These are phyloP conservation scores for Xylaria venustula DNA, from an alignment of 495 filamentous ascomycete species.

Conservation along the genomic window DNA sequence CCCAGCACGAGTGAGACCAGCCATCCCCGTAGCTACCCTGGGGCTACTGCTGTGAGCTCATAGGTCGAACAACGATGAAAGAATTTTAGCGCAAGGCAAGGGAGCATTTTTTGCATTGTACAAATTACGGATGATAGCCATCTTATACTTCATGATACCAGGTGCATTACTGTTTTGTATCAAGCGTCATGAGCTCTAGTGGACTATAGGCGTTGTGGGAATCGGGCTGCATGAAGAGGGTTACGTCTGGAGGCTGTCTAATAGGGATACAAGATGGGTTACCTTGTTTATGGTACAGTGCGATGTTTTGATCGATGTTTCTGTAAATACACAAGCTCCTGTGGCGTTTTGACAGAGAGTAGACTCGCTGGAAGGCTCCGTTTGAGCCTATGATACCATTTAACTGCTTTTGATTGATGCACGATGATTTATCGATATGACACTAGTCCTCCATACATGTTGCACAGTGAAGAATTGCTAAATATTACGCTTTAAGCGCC, in stretches of 20 bases:
- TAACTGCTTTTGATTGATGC: conserved; percentile 12
- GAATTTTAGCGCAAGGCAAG: not conserved
- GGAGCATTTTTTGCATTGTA: conserved; percentile 12
- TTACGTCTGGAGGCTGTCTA: conserved; percentile 1
- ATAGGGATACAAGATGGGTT: conserved; percentile 4
- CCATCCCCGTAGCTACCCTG: conserved; percentile 13
- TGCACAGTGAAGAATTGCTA: not conserved
- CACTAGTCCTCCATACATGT: not conserved
- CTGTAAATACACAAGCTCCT: conserved; percentile 20
- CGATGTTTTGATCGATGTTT: not conserved
- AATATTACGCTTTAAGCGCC: not conserved
- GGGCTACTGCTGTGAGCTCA: conserved; percentile 5
- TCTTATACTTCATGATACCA: conserved; percentile 21
- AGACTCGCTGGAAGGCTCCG: not conserved
- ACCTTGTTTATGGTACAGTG: conserved; percentile 13
- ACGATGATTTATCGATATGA: not conserved
- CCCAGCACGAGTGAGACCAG: conserved; percentile 16
- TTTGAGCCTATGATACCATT: conserved; percentile 26
- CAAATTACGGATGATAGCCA: conserved; percentile 8
- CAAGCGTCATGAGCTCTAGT: conserved; percentile 25
- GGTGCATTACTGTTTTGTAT: conserved; percentile 32
- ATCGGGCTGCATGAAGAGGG: not conserved
- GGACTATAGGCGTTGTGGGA: conserved; percentile 15
- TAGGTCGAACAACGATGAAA: not conserved
- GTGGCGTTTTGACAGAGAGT: conserved; percentile 22